phyloP scores from a whole-genome alignment of 306 rosid genomes.

The Sophora flavescens region DNA sequence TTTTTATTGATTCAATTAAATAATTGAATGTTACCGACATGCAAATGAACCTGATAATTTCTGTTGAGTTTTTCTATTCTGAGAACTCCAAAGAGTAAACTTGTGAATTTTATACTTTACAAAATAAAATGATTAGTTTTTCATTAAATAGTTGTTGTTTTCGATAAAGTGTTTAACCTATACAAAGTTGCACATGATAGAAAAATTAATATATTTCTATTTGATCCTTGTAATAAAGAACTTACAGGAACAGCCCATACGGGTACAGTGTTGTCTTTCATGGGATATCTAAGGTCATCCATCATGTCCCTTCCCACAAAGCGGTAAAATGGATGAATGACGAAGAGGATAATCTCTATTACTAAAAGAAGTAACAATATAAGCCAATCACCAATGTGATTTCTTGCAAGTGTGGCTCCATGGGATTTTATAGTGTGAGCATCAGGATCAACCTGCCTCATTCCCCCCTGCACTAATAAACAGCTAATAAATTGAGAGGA shows the following conservation, averaged over 20 bases:
- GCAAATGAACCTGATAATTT: constrained; percentile 11
- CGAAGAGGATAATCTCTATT: constrained; percentile 56
- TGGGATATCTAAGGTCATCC: constrained; percentile 85
- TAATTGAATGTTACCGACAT: constrained; percentile 1
- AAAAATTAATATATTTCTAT: neutral
- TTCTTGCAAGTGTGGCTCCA: constrained; percentile 80
- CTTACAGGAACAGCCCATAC: constrained; percentile 92
- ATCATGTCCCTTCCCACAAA: constrained; percentile 92
- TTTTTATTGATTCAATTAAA: neutral
- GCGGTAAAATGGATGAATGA: constrained; percentile 80
- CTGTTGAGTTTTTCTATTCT: too few relatives aligned
- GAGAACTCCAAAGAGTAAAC: too few relatives aligned
- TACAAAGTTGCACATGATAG: too few relatives aligned
- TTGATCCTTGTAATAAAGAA: constrained; percentile 3
- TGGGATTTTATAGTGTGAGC: constrained; percentile 82
- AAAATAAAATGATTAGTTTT: too few relatives aligned
- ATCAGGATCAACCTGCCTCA: constrained; percentile 53
- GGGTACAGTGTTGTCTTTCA: constrained; percentile 84
- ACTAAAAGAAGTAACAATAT: constrained; percentile 69
- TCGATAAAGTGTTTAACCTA: too few relatives aligned
- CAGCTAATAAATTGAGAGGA: neutral
- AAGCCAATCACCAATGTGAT: constrained; percentile 80
- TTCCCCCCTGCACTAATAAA: constrained; percentile 43
- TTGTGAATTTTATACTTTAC: too few relatives aligned
- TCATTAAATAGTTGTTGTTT: too few relatives aligned